Percentiles rank a stretch among this genome's conserved stretches.
These are phyloP conservation scores for Dactylella cylindrospora DNA, from an alignment of 2,329 filamentous ascomycete genomes.

Conservation along the genomic window DNA sequence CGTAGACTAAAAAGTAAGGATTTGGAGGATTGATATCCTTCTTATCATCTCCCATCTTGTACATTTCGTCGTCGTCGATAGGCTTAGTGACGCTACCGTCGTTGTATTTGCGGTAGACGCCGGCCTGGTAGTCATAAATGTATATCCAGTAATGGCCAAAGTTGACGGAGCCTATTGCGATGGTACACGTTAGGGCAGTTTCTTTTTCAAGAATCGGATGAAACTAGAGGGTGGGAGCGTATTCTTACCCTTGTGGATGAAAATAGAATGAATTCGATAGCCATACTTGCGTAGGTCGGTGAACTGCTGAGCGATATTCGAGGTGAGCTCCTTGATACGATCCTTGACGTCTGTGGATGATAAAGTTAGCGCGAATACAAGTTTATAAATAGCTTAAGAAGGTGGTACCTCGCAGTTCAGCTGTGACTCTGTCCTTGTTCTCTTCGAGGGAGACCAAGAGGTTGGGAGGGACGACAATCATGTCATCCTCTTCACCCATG, in stretches of 20 bases:
- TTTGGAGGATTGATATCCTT: constrained; percentile 63
- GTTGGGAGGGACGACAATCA: constrained; percentile 53
- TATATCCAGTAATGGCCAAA: constrained; percentile 96
- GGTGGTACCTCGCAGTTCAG: constrained; percentile 52
- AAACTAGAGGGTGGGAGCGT: neutral
- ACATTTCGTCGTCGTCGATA: constrained; percentile 66
- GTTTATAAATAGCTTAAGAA: neutral
- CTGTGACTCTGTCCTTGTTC: constrained; percentile 54
- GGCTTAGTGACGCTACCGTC: constrained; percentile 76
- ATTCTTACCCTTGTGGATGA: constrained; percentile 75
- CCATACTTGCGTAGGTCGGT: constrained; percentile 64
- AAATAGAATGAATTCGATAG: constrained; percentile 86
- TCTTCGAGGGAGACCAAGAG: constrained; percentile 55
- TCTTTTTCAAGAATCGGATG: too few species aligned
- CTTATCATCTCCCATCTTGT: constrained; percentile 61
- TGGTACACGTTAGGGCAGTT: too few species aligned
- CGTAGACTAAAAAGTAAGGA: constrained; percentile 80
- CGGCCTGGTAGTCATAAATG: constrained; percentile 81
- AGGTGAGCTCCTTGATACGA: constrained; percentile 58
- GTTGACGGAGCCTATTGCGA: constrained; percentile 58
- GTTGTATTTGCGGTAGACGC: constrained; percentile 91
- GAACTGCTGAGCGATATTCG: constrained; percentile 62
- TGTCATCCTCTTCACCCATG: constrained; percentile 51
- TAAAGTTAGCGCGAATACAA: neutral
- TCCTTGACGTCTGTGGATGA: constrained; percentile 50